phyloP scores from a whole-genome alignment of 2,329 filamentous ascomycete genomes.

The Xylariales sp. region DNA sequence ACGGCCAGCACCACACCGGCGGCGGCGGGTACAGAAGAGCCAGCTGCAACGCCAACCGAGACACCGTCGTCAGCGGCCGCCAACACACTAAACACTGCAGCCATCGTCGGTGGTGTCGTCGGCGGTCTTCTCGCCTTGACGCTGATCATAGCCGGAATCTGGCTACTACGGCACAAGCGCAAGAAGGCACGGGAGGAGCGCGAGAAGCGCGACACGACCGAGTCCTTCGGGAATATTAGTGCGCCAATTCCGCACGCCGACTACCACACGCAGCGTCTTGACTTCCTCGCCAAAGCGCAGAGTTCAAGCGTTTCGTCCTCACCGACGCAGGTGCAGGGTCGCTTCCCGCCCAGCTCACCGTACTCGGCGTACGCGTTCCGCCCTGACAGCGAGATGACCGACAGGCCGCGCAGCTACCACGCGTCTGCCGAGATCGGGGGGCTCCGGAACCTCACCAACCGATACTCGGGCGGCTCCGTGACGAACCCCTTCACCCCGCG shows the following conservation, averaged over 20 bases:
- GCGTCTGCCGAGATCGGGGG: constrained; percentile 46
- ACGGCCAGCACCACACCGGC: constrained; percentile 18
- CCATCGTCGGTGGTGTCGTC: constrained; percentile 49
- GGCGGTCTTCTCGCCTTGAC: constrained; percentile 43
- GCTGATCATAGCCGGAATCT: constrained; percentile 34
- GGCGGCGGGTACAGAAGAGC: constrained; percentile 7
- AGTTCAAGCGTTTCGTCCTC: constrained; percentile 40
- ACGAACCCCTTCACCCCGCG: constrained; percentile 19
- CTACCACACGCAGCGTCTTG: constrained; percentile 43
- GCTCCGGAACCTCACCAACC: constrained; percentile 45
- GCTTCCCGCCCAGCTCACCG: constrained; percentile 44
- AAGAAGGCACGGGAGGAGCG: constrained; percentile 30
- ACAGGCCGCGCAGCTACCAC: constrained; percentile 46
- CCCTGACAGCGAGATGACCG: constrained; percentile 41
- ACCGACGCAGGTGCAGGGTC: constrained; percentile 28
- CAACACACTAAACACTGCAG: constrained; percentile 41
- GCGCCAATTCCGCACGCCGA: constrained; percentile 46
- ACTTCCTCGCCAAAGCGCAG: constrained; percentile 47
- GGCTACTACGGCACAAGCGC: constrained; percentile 40
- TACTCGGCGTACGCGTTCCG: constrained; percentile 41
- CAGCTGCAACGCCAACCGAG: constrained; percentile 35
- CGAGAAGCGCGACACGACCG: constrained; percentile 30
- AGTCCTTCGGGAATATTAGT: constrained; percentile 49
- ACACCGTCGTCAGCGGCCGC: constrained; percentile 33
- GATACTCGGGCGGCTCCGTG: constrained; percentile 23